Base-by-base conservation (phyloP, 768 basidiomycete genomes). In the Austroboletus eburneus region DNA sequence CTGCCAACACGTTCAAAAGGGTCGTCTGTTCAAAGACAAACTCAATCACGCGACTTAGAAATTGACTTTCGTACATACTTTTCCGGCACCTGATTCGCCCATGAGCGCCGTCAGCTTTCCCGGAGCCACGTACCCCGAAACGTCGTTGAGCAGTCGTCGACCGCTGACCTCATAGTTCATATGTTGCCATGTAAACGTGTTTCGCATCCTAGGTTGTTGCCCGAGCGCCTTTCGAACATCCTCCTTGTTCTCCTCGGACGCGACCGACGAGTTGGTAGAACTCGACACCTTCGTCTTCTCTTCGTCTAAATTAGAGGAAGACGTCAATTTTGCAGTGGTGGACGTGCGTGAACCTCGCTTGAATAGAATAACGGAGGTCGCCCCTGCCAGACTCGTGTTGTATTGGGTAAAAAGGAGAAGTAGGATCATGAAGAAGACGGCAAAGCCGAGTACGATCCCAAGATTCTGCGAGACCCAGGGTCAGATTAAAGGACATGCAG, bases 141-240 rank as follows among this genome's bases (percentile, higher is more conserved):
- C 75, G 38, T 87, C 76, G 51, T 90, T 76, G 45, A 91, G 69
- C 2, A 91, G 71, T 24, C 64, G 66, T 30, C 77, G 68, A 14
- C 81, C 71, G 1, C 76, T 71, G 0, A 92, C 81, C 25, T 74
- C 75, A 61, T 92, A 94, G 46, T 72, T 69, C 39, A 91, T 51
- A 50, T 80, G 70, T 43, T 81, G 74, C 88, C 89, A 96, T 1
- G 91, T 88, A 66, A 96, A 93, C 5, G 83, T 74, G 54, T 85
- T 75, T 17, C 63, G 71, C 73, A 50, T 63, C 48, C 5, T 49
- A 3, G 57, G 49, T 25, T 61, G 50, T 47, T 69, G 72, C 44
- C 63, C 69, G 54, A 70, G 59, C 50, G 68, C 67, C 32, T 69
- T 54, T 22, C 64, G 58, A 1, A 52, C 42, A 5, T 60, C 61